A percentile compares a stretch with the other conserved stretches of the same genome.
Conservation (phyloP, 1,139 yeast genomes). For the Yamadazyma friedrichii region DNA sequence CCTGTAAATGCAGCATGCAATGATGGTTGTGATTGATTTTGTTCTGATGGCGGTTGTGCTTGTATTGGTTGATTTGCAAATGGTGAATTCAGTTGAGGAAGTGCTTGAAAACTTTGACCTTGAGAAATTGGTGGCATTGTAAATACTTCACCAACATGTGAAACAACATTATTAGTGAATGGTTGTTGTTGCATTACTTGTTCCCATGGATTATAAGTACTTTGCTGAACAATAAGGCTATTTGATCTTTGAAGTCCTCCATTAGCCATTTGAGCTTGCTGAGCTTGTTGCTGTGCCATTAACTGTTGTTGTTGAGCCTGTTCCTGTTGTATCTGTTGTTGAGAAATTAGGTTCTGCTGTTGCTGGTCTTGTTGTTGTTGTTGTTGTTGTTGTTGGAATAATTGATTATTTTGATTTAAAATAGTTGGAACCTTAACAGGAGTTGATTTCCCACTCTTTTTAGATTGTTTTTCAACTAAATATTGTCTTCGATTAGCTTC, state of each 20-base stretch:
- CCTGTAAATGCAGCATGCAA: conserved; percentile 46
- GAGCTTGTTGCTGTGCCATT: conserved; percentile 1
- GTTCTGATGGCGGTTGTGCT: conserved; percentile 12
- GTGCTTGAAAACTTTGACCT: conserved; percentile 13
- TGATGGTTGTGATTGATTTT: conserved; percentile 13
- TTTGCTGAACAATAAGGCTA: conserved; percentile 40
- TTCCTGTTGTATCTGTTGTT: conserved; percentile 4
- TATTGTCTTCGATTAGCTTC: conserved; percentile 78
- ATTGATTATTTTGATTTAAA: conserved; percentile 3
- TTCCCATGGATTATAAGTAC: conserved; percentile 49
- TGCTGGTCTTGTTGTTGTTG: conserved; percentile 14
- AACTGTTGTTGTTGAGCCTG: conserved; percentile 9
- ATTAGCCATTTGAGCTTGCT: conserved; percentile 8
- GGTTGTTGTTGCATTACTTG: conserved; percentile 11
- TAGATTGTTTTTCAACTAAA: conserved; percentile 51
- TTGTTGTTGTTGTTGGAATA: conserved; percentile 7
- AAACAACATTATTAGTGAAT: conserved; percentile 7
- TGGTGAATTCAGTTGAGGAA: conserved; percentile 15
- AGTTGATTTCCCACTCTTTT: conserved; percentile 5
- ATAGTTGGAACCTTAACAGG: conserved; percentile 4
- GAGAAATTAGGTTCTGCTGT: conserved; percentile 5
- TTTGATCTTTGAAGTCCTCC: conserved; percentile 22
- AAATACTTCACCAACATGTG: conserved; percentile 13
- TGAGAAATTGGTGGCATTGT: conserved; percentile 15
- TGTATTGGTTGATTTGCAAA: conserved; percentile 11